phyloP scores from a whole-genome alignment of 2,329 filamentous ascomycete genomes.

The Leptographium wingfieldii region DNA sequence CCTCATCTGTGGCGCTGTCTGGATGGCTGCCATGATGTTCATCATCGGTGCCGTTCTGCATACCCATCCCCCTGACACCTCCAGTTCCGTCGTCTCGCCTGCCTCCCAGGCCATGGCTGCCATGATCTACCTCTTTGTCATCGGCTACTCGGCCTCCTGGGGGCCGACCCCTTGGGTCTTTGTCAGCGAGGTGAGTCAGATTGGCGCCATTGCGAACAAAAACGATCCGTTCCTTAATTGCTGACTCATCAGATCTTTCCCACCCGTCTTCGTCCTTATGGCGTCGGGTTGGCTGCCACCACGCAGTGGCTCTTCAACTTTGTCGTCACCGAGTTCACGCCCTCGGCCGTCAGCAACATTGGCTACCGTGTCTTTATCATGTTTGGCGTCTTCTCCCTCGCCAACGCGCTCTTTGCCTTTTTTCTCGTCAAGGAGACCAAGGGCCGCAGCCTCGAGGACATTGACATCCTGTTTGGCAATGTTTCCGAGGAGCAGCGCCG shows the following conservation, averaged over 20 bases:
- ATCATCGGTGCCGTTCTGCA: conserved; percentile 15
- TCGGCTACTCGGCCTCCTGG: conserved; percentile 16
- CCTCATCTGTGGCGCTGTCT: conserved; percentile 15
- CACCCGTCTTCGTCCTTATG: conserved; percentile 16
- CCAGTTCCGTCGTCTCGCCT: not conserved
- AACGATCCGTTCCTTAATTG: not conserved
- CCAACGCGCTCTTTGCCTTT: conserved; percentile 8
- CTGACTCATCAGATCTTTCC: conserved; percentile 12
- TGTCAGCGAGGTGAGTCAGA: conserved; percentile 5
- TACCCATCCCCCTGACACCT: conserved; percentile 8
- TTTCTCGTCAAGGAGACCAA: conserved; percentile 16
- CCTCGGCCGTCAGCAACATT: conserved; percentile 16
- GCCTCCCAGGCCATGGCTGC: conserved; percentile 13
- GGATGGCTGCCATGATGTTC: conserved; percentile 20
- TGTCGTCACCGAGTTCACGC: conserved; percentile 17
- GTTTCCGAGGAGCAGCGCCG: not conserved
- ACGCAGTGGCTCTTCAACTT: conserved; percentile 21
- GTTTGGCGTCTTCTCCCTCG: conserved; percentile 7
- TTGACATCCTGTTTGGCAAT: conserved; percentile 15
- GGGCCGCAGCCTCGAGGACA: conserved; percentile 16
- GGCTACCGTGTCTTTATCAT: conserved; percentile 10
- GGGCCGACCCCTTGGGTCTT: conserved; percentile 17
- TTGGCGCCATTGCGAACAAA: no score
- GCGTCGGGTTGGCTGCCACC: conserved; percentile 16
- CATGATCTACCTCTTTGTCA: conserved; percentile 16